Evolutionary conservation across 305 asterid genomes (phyloP), one percentile per base, ranked within the genome.

Genomic region (Fraxinus paxiana): DNA sequence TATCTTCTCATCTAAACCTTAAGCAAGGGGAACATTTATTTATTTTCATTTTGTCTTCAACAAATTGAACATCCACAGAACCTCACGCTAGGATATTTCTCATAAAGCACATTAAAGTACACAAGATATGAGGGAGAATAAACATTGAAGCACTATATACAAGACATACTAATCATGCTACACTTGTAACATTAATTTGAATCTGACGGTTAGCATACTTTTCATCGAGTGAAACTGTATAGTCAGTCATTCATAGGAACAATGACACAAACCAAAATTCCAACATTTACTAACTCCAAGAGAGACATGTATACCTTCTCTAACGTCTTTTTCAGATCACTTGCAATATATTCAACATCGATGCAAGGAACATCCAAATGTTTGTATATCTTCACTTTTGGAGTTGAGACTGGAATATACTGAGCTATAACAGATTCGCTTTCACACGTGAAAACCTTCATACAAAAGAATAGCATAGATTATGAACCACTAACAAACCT

Each of bases 361-460:
- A 0, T 20, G 71, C 20, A 48, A 5, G 97, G 93, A 61, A 87
- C 51, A 82, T 71, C 90, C 46, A 30, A 51, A 54, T 89, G 84
- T 41, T 80, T 10, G 85, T 89, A 95, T 0, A 31, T 35, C 89
- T 87, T 90, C 90, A 93, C 43, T 84, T 89, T 92, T 1, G 92
- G 83, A 28, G 90, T 89, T 15, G 98, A 89, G 75, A 87, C 90
- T 41, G 95, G 87, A 71, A 91, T 67, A 67, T 89, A 81, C 80
- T 46, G 82, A 46, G 91, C 86, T 83, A 95, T 73, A 48, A 89
- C 90, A 41, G 87, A 78, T 77, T 90, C 93, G 9, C 90, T 89
- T 20, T 74, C 86, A 87, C 98, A 91, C 0, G 98, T 95, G 88
- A 86, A 92, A 54, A 95, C 92, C 98, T 95, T 84, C 91, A 89